Conservation (phyloP, 1,139 yeast genomes). For the Suhomyces anneliseae region DNA sequence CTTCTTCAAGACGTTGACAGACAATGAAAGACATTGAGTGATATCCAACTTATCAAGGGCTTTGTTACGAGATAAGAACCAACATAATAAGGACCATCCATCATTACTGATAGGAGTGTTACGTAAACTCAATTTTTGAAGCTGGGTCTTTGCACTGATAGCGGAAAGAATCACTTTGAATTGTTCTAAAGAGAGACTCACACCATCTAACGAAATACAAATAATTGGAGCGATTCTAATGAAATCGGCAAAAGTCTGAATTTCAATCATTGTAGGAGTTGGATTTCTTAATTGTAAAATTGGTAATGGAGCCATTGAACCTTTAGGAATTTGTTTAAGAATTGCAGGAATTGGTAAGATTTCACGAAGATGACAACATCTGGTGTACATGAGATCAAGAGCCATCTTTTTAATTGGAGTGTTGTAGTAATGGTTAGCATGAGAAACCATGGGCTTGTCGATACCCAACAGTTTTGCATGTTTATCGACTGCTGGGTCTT, state of each 20-base stretch:
- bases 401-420: slow-evolving; percentile 48
- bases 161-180: slow-evolving; percentile 62
- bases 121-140: slow-evolving; percentile 67
- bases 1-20: slow-evolving; percentile 55
- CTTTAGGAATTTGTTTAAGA: slow-evolving; percentile 68
- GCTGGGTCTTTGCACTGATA: slow-evolving; percentile 56
- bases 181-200: slow-evolving; percentile 61
- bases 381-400: slow-evolving; percentile 65
- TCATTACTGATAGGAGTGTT: slow-evolving; percentile 66
- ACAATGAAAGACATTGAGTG: slow-evolving; percentile 67
- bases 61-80: slow-evolving; percentile 64
- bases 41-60: slow-evolving; percentile 59
- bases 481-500: slow-evolving; percentile 43
- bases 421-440: slow-evolving; percentile 25
- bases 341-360: slow-evolving; percentile 77
- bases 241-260: slow-evolving; percentile 73
- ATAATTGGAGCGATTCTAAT: slow-evolving; percentile 71
- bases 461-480: slow-evolving; percentile 45
- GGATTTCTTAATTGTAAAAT: slow-evolving; percentile 67
- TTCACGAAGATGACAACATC: slow-evolving; percentile 75
- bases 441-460: slow-evolving; percentile 50
- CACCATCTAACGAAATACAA: slow-evolving; percentile 71
- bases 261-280: slow-evolving; percentile 70
- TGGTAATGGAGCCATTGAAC: slow-evolving; percentile 68
- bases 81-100: slow-evolving; percentile 73